Base-by-base conservation (phyloP, 1,139 yeast genomes). In the Arxiozyma heterogenica region DNA sequence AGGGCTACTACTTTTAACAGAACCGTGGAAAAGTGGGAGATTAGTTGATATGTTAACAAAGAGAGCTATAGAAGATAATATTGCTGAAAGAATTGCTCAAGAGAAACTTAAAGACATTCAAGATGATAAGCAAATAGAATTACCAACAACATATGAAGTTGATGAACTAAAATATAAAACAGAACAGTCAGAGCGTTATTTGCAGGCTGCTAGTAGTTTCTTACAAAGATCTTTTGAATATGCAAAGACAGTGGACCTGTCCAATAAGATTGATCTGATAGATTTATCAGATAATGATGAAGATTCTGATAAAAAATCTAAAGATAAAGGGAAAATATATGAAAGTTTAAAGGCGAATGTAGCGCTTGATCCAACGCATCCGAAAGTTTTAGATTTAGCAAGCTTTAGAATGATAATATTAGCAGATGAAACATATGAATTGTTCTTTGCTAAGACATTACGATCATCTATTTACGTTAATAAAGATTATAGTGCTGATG, bases 331-430 rank as follows among this genome's bases (percentile, higher is more conserved):
- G 56, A 69, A 65, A 64, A 73, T 61, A 73, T 73, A 57, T 65
- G 76, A 58, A 68, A 74, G 53, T 63, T 73, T 70, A 70, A 80
- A 67, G 60, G 81, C 88, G 53, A 89, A 89, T 65, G 87, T 82
- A 1, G 96, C 96, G 0, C 73, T 89, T 48, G 86, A 90, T 66
- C 96, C 96, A 1, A 77, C 79, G 44, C 78, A 83, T 15, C 95
- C 95, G 0, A 82, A 86, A 21, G 81, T 75, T 54, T 78, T 93
- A 55, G 87, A 87, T 53, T 73, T 91, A 34, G 91, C 98, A 0
- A 90, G 96, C 0, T 93, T 93, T 73, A 76, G 98, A 60, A 93
- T 93, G 98, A 95, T 93, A 1, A 75, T 93, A 4, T 75, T 93
- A 18, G 97, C 98, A 0, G 96, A 91, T 68, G 98, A 90, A 64